Conservation (phyloP, 768 basidiomycete genomes). For the Termitomyces sp. region DNA sequence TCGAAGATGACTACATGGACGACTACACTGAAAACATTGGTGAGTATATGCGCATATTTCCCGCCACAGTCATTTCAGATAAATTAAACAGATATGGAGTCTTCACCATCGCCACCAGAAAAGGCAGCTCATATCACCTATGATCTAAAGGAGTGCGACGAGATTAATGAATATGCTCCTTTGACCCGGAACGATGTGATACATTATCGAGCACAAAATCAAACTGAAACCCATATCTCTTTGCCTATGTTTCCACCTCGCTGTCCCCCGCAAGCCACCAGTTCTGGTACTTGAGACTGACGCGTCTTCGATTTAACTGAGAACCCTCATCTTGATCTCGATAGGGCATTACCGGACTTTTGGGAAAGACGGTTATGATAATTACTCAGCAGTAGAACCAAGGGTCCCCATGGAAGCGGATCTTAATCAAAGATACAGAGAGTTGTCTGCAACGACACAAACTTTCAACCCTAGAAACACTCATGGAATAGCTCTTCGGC, state of each 20-base stretch:
- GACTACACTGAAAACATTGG: constrained; percentile 27
- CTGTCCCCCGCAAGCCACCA: neutral
- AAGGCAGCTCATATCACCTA: neutral
- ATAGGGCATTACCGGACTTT: neutral
- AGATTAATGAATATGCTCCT: constrained; percentile 12
- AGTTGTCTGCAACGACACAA: neutral
- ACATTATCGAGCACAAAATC: neutral
- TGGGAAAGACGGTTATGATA: neutral
- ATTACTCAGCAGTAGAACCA: neutral
- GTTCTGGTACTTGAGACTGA: neutral
- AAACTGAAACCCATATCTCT: neutral
- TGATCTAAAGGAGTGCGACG: neutral
- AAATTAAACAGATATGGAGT: constrained; percentile 7
- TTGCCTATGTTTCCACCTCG: neutral
- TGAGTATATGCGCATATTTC: constrained; percentile 28
- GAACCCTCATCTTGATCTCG: neutral
- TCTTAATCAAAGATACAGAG: neutral
- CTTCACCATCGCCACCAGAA: constrained; percentile 15
- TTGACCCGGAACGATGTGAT: neutral
- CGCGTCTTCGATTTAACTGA: neutral
- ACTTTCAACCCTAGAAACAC: constrained; percentile 26
- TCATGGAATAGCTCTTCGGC: constrained; percentile 50
- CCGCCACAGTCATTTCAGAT: neutral
- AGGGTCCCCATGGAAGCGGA: neutral
- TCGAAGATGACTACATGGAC: constrained; percentile 13